Conservation (phyloP, 202 grass and related monocot genomes). For the Schoenoplectus tabernaemontani region DNA sequence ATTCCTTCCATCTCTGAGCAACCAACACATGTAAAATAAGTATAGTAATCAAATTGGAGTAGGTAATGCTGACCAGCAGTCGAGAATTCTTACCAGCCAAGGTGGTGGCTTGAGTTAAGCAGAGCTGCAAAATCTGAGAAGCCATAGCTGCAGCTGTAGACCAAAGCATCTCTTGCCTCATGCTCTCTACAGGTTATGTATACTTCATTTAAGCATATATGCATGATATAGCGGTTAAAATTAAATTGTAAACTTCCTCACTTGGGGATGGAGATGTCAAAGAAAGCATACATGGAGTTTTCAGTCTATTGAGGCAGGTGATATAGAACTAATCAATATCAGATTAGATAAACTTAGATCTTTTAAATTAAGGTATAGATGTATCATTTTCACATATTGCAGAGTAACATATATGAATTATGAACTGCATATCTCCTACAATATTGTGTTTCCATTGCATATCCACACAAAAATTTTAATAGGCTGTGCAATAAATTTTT, state of each 20-base stretch:
- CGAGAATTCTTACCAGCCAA: slow-evolving; percentile 45
- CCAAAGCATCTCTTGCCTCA: slow-evolving; percentile 63
- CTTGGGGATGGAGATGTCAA: background rate
- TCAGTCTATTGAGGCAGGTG: background rate
- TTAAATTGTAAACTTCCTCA: background rate
- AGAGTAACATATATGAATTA: background rate
- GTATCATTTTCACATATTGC: background rate
- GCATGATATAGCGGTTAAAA: background rate
- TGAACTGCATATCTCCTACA: background rate
- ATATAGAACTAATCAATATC: background rate
- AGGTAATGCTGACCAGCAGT: background rate
- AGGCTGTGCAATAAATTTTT: background rate
- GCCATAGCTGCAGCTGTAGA: slow-evolving; percentile 75
- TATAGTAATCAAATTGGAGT: background rate
- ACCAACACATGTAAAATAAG: background rate
- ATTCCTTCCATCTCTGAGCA: slow-evolving; percentile 51
- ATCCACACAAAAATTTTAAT: background rate
- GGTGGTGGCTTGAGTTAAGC: slow-evolving; percentile 62
- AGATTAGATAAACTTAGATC: background rate
- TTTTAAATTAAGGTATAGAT: background rate
- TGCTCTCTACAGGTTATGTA: slow-evolving; percentile 44
- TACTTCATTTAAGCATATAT: background rate
- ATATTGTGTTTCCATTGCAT: background rate
- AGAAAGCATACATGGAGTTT: background rate
- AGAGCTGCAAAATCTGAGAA: slow-evolving; percentile 90